Conservation (phyloP, 108 stramenopile genomes). For the Nannochloropsis oceanica region DNA sequence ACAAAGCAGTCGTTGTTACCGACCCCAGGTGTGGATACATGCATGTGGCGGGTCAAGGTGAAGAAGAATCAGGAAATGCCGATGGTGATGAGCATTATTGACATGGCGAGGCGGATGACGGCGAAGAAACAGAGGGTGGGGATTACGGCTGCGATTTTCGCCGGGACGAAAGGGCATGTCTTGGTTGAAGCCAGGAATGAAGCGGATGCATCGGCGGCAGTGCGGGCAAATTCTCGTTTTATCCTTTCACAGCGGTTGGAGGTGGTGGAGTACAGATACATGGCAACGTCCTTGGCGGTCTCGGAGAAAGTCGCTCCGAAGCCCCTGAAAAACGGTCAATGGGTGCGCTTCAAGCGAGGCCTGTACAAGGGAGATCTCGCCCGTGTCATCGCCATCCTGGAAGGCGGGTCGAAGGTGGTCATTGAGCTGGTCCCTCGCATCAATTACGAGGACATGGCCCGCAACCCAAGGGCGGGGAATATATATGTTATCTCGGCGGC, state of each 20-base stretch:
- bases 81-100: slow-evolving; percentile 74
- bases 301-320: slow-evolving; percentile 41
- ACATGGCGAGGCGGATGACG: slow-evolving; percentile 55
- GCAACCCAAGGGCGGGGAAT: slow-evolving; percentile 59
- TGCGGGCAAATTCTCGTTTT: slow-evolving; percentile 54
- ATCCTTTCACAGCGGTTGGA: slow-evolving; percentile 53
- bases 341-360: slow-evolving; percentile 76
- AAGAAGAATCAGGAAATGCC: slow-evolving; percentile 65
- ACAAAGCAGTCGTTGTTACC: slow-evolving; percentile 71
- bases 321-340: slow-evolving; percentile 78
- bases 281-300: slow-evolving; percentile 84
- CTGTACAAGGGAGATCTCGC: slow-evolving; percentile 90
- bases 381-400: slow-evolving; percentile 62
- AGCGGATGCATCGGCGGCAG: slow-evolving; percentile 68
- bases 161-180: slow-evolving; percentile 64
- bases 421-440: slow-evolving; percentile 78
- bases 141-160: slow-evolving; percentile 64
- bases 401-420: slow-evolving; percentile 70
- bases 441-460: slow-evolving; percentile 51
- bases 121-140: background rate
- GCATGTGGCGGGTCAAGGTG: slow-evolving; percentile 73
- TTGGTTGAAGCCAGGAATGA: slow-evolving; percentile 80
- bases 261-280: slow-evolving; percentile 67
- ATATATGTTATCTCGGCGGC: background rate
- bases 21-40: slow-evolving; percentile 66